Evolutionary conservation across 768 basidiomycete genomes (phyloP), one percentile per base, ranked within the genome.

Genomic region (Collybia sordida): DNA sequence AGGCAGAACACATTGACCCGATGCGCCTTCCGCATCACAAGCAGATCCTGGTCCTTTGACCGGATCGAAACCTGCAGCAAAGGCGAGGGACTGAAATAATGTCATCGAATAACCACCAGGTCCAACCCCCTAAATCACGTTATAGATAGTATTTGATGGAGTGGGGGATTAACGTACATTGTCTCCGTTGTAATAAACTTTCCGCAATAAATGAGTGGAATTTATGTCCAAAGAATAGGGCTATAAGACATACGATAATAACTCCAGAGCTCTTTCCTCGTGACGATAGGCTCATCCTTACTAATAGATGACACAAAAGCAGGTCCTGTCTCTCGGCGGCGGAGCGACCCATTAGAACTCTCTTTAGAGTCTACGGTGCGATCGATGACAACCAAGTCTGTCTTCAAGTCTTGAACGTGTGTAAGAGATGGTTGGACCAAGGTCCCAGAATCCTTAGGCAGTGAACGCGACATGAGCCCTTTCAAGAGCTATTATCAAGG

Each of bases 151-250:
- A 25, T 24, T 22, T 21, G 23, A 18, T 4, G 14, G 3, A 22
- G 22, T 34, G 17, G 18, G 31, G 3, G 15, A 3, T 9, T 6
- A 21, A 51, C 75, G n/a, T 56, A 87, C 86, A 64, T 88, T 90
- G 54, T 90, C 82, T 45, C 88, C 89, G 50, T 90, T 92, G 66
- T 84, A 88, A 60, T 90, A 90, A 50, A 90, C 89, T 91, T 46
- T 2, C 17, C 49, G 23, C 31, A 52, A 41, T 50, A 34, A 8
- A 21, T 24, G 35, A 53, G 37, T 40, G 9, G 21, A n/a, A 18
- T 15, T 28, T 25, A 14, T 19, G 12, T 19, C 5, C 47, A 15
- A 21, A 31, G 42, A 15, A 28, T 42, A 46, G 40, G 56, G 49
- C 37, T 31, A 27, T 36, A 25, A 34, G 17, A 79, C 82, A 25